Evolutionary conservation across 805 yeast species (phyloP).

Genomic region (Cyberlindnera maritima): DNA sequence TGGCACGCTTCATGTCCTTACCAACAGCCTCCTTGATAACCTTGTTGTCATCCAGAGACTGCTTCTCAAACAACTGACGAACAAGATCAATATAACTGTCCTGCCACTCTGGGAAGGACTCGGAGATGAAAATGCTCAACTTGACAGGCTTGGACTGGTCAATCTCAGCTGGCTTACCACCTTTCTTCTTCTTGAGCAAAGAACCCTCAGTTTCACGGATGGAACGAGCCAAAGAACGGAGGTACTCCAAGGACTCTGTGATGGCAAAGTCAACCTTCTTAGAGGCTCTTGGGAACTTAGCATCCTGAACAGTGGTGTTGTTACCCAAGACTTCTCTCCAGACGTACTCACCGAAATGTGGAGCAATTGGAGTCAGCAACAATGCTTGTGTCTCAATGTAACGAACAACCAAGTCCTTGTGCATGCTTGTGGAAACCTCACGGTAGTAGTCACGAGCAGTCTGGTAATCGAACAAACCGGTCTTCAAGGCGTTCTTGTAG

Average conservation of each 20-base stretch:
- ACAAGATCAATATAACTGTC: slow-evolving; percentile 76
- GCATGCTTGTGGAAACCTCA: slow-evolving; percentile 72
- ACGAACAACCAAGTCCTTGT: slow-evolving; percentile 71
- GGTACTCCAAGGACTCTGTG: slow-evolving; percentile 71
- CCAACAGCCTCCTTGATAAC: slow-evolving; percentile 64
- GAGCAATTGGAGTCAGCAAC: slow-evolving; percentile 87
- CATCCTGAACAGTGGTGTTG: slow-evolving; percentile 63
- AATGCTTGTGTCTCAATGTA: slow-evolving; percentile 87
- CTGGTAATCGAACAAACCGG: slow-evolving; percentile 91
- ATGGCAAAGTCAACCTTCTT: slow-evolving; percentile 61
- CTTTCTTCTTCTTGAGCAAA: slow-evolving; percentile 86
- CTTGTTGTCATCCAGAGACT: slow-evolving; percentile 62
- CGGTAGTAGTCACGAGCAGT: slow-evolving; percentile 95
- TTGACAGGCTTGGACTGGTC: slow-evolving; percentile 73
- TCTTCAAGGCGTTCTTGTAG: slow-evolving; percentile 86
- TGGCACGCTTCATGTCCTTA: slow-evolving; percentile 94
- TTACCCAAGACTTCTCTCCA: slow-evolving; percentile 79
- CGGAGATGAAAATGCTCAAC: slow-evolving; percentile 69
- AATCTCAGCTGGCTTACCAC: slow-evolving; percentile 62
- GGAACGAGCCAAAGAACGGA: slow-evolving; percentile 73
- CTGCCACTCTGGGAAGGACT: slow-evolving; percentile 94
- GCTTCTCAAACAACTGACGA: slow-evolving; percentile 66
- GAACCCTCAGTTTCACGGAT: slow-evolving; percentile 93
- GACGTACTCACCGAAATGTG: slow-evolving; percentile 90
- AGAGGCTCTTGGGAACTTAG: slow-evolving; percentile 76